phyloP scores from a whole-genome alignment of 495 filamentous ascomycete genomes.

The Lasiosphaeriaceae sp. region DNA sequence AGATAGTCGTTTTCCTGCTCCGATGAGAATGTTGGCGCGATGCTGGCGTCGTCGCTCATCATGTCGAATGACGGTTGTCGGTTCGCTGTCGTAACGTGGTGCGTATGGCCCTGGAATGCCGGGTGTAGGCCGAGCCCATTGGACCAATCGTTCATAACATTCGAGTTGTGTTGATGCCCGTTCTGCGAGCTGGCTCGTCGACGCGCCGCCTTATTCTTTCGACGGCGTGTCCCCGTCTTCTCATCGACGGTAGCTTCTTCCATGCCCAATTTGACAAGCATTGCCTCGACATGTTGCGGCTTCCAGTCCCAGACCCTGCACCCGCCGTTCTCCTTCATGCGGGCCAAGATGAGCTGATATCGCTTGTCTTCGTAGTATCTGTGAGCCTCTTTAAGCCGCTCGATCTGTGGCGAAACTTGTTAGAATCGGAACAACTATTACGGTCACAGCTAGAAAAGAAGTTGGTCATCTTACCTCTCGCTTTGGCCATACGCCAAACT shows the following conservation, averaged over 20 bases:
- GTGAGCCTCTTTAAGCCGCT: constrained; percentile 28
- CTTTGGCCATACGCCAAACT: constrained; percentile 41
- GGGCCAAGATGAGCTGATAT: constrained; percentile 27
- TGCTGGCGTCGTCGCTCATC: constrained; percentile 17
- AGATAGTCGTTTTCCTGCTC: constrained; percentile 40
- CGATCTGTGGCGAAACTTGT: constrained; percentile 15
- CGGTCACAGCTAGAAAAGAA: background rate
- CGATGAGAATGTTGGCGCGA: constrained; percentile 23
- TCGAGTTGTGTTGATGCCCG: constrained; percentile 18
- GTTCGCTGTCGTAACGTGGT: constrained; percentile 12
- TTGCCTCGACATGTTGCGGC: constrained; percentile 31
- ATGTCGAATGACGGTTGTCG: constrained; percentile 17
- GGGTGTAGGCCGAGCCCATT: constrained; percentile 26
- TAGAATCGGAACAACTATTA: background rate
- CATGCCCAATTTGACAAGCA: constrained; percentile 35
- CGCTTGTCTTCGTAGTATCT: constrained; percentile 29
- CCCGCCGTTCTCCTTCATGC: constrained; percentile 37
- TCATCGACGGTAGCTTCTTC: constrained; percentile 27
- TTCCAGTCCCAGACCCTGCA: constrained; percentile 37
- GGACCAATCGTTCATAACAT: constrained; percentile 25
- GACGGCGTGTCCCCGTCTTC: constrained; percentile 26
- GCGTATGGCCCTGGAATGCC: constrained; percentile 19
- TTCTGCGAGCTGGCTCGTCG: constrained; percentile 30
- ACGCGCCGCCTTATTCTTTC: constrained; percentile 31
- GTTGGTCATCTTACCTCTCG: constrained; percentile 29